Evolutionary conservation across 352 stramenopile genomes (phyloP).

Genomic region (Globisporangium ultimum): DNA sequence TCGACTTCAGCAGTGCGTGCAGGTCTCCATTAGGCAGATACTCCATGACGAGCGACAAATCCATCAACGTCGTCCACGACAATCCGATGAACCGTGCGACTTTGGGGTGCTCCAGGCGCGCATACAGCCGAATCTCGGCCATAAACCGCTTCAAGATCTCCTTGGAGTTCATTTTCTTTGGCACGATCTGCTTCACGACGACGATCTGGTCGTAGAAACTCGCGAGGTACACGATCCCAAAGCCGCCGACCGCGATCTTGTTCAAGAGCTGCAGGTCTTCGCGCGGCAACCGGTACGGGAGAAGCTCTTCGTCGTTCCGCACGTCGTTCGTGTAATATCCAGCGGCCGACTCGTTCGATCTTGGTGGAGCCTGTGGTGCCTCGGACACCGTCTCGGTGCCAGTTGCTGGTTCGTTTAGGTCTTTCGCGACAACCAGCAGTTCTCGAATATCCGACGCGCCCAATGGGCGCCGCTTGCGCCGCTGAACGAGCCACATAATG

Average conservation of each 20-base stretch:
- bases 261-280: conserved; percentile 36
- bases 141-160: conserved; percentile 27
- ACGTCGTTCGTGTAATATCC: conserved; percentile 41
- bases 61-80: conserved; percentile 34
- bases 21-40: conserved; percentile 43
- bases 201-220: conserved; percentile 23
- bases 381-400: background rate
- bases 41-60: conserved; percentile 38
- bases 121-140: conserved; percentile 58
- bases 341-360: background rate
- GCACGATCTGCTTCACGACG: conserved; percentile 36
- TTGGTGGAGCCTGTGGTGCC: background rate
- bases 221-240: conserved; percentile 52
- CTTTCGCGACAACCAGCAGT: conserved; percentile 6
- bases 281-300: conserved; percentile 38
- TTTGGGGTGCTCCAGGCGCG: conserved; percentile 38
- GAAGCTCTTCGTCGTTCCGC: conserved; percentile 47
- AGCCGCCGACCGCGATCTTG: conserved; percentile 49
- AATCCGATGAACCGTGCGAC: conserved; percentile 42
- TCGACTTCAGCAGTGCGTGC: background rate
- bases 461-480: conserved; percentile 6
- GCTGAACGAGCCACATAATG: conserved; percentile 22
- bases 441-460: conserved; percentile 7
- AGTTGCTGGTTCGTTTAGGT: conserved; percentile 1
- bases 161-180: conserved; percentile 17